Evolutionary conservation across 495 filamentous ascomycete genomes (phyloP), one percentile per base, ranked within the genome.

Genomic region (Daldinia vernicosa): DNA sequence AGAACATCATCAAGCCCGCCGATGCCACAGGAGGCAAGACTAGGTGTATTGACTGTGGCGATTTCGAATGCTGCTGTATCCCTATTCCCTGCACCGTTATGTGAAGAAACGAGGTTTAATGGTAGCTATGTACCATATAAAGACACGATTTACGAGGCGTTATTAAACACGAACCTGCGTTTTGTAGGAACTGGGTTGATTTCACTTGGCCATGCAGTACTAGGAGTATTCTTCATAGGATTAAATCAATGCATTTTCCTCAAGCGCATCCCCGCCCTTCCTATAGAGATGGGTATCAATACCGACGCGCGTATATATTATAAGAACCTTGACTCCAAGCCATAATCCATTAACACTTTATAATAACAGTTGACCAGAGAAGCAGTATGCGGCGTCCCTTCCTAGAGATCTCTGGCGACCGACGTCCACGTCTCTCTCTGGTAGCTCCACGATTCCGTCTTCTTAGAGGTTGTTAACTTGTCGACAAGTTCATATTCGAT

Each of bases 1-100:
- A 74, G 57, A 79, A 74, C 50, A 80, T 84, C 74, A 74, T 83
- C 53, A 84, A 82, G 63, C 77, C 77, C 1, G 77, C 75, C 14
- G 70, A 73, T 32, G 75, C 74, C 7, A 71, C 75, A 8, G 76
- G 74, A 55, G 80, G 76, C n/a, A 79, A 80, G 78, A 82, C 80
- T 3, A 77, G 77, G 22, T 84, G 83, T 63, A 70, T 84, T 26
- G 80, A 82, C 61, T 85, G 83, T 53, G 82, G 77, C 45, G 82
- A 75, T 28, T 81, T 77, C 59, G 80, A 82, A 27, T 85, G 83
- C 70, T 85, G 82, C 73, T 84, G 83, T 63, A 80, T 82, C 60
- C 81, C 81, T 8, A 80, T 82, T 57, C 81, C 81, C 4, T 84
- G 83, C 62, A 73, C 67, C 28, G 75, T 85, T 17, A 80, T 83